These are phyloP conservation scores for Aspergillus novoparasiticus DNA, from an alignment of 2,329 filamentous ascomycete species.

Conservation along the genomic window DNA sequence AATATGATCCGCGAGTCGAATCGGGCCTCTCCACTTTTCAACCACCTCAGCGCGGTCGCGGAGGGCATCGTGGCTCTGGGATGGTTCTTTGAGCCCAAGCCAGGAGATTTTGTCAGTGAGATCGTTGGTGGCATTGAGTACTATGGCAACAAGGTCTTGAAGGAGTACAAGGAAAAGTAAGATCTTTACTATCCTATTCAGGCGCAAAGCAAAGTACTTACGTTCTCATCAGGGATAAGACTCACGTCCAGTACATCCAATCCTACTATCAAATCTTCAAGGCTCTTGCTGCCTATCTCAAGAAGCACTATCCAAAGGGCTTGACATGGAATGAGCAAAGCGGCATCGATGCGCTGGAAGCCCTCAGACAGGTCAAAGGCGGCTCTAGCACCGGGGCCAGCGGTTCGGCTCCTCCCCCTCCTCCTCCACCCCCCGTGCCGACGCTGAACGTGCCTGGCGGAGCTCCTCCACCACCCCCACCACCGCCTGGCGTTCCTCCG, in stretches of 20 bases:
- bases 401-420: constrained; percentile 48
- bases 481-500: constrained; percentile 62
- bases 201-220: constrained; percentile 14
- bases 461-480: constrained; percentile 68
- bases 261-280: constrained; percentile 91
- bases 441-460: constrained; percentile 54
- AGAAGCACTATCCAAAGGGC: constrained; percentile 6
- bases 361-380: constrained; percentile 59
- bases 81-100: constrained; percentile 86
- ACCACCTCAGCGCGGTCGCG: constrained; percentile 82
- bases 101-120: constrained; percentile 82
- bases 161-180: constrained; percentile 82
- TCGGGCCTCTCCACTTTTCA: constrained; percentile 72
- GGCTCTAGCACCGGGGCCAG: constrained; percentile 38
- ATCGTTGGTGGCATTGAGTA: constrained; percentile 83
- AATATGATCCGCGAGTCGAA: constrained; percentile 81
- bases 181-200: constrained; percentile 23
- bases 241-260: constrained; percentile 85
- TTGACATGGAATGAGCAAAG: constrained; percentile 73
- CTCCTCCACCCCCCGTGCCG: constrained; percentile 53
- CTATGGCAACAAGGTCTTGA: constrained; percentile 91
- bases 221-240: constrained; percentile 63
- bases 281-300: constrained; percentile 63
- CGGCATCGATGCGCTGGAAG: constrained; percentile 70
- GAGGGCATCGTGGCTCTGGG: constrained; percentile 88